Percentiles rank a stretch among this genome's conserved stretches.
phyloP scores from a whole-genome alignment of 2,329 filamentous ascomycete species.

The Trichoderma koningiopsis region DNA sequence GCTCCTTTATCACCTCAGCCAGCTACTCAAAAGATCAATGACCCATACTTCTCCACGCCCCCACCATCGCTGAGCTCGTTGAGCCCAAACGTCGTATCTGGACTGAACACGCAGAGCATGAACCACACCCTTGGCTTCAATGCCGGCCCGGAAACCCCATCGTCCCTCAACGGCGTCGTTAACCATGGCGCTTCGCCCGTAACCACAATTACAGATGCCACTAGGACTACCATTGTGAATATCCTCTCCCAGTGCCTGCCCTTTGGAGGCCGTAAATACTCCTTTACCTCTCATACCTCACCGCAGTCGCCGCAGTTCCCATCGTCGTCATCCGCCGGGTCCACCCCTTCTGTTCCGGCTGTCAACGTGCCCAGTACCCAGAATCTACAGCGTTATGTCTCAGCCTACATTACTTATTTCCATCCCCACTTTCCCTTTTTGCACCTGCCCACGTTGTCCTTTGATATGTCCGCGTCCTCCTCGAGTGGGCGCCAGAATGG shows the following conservation, averaged over 20 bases:
- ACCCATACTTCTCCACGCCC: conserved; percentile 78
- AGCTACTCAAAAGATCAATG: conserved; percentile 67
- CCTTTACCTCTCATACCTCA: conserved; percentile 57
- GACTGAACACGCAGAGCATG: conserved; percentile 61
- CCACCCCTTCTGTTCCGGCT: conserved; percentile 54
- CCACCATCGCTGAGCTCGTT: conserved; percentile 73
- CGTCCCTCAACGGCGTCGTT: conserved; percentile 69
- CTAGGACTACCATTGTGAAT: conserved; percentile 62
- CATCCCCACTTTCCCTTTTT: conserved; percentile 95
- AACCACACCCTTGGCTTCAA: conserved; percentile 67
- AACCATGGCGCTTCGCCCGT: conserved; percentile 60
- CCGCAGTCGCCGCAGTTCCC: conserved; percentile 57
- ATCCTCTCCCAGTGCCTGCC: conserved; percentile 60
- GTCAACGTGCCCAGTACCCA: conserved; percentile 73
- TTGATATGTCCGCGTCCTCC: conserved; percentile 74
- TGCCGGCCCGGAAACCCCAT: conserved; percentile 70
- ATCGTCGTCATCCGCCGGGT: conserved; percentile 39
- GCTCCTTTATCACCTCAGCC: conserved; percentile 78
- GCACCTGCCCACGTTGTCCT: conserved; percentile 87
- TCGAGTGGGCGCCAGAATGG: conserved; percentile 62
- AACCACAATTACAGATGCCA: conserved; percentile 66
- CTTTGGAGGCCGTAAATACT: conserved; percentile 65
- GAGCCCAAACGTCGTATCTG: conserved; percentile 71
- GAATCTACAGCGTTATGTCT: conserved; percentile 88
- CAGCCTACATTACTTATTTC: conserved; percentile 87